These are phyloP conservation scores for Phylloboletellus chloephorus DNA, from an alignment of 1,284 basidiomycete genomes.

Conservation along the genomic window DNA sequence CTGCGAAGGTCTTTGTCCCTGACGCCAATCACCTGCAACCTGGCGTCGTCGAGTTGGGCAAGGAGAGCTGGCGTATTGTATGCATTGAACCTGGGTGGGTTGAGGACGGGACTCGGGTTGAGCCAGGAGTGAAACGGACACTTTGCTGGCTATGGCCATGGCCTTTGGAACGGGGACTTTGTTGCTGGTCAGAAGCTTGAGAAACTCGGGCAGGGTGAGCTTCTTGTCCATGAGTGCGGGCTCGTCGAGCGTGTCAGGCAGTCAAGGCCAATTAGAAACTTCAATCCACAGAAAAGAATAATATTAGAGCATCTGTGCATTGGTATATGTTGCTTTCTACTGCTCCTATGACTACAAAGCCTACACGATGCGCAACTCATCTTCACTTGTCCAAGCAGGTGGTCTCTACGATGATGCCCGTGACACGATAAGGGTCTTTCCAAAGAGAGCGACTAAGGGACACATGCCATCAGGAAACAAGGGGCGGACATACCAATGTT, in stretches of 20 bases:
- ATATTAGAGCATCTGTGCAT: constrained; percentile 5
- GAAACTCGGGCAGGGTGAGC: constrained; percentile 65
- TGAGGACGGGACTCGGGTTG: constrained; percentile 6
- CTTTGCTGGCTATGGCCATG: constrained; percentile 72
- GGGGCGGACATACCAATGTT: constrained; percentile 76
- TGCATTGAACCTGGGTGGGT: constrained; percentile 60
- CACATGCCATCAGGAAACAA: constrained; percentile 4
- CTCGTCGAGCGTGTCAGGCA: background rate
- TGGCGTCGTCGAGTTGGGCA: constrained; percentile 51
- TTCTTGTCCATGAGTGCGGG: constrained; percentile 36
- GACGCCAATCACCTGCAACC: constrained; percentile 54
- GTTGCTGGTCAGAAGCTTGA: constrained; percentile 64
- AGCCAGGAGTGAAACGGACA: constrained; percentile 45
- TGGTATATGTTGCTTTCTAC: constrained; percentile 24
- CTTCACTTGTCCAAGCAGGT: constrained; percentile 58
- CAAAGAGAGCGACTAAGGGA: constrained; percentile 14
- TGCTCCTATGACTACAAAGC: constrained; percentile 6
- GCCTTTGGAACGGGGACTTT: constrained; percentile 66
- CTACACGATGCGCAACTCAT: constrained; percentile 7
- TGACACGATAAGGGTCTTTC: constrained; percentile 84
- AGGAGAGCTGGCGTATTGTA: constrained; percentile 61
- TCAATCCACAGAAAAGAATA: constrained; percentile 13
- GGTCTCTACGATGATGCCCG: constrained; percentile 89
- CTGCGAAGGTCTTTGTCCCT: constrained; percentile 67
- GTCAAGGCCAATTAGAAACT: background rate